Percentiles rank a stretch among this genome's conserved stretches.
Evolutionary conservation across 2,329 filamentous ascomycete species (phyloP).

Genomic region (Trichoderma citrinoviride): DNA sequence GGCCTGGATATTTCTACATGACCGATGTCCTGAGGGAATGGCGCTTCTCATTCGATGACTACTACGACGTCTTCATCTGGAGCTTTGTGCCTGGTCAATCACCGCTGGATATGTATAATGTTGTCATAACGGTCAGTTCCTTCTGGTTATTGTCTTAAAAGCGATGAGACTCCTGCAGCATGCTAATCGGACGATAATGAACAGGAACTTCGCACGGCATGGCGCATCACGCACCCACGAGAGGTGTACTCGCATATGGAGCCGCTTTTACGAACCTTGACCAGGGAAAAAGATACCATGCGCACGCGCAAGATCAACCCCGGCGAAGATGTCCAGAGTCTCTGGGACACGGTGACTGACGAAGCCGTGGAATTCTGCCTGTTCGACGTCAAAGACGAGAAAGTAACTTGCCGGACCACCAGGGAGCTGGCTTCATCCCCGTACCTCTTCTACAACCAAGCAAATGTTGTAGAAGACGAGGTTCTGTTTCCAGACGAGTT

Average conservation of each 20-base stretch:
- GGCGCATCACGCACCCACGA: slow-evolving; percentile 27
- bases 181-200: neutral
- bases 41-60: slow-evolving; percentile 32
- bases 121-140: slow-evolving; percentile 21
- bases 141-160: neutral
- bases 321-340: slow-evolving; percentile 26
- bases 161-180: neutral
- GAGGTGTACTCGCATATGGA: slow-evolving; percentile 30
- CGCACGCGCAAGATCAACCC: slow-evolving; percentile 28
- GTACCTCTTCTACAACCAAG: slow-evolving; percentile 32
- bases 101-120: slow-evolving; percentile 25
- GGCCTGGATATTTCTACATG: slow-evolving; percentile 29
- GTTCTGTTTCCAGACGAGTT: slow-evolving; percentile 31
- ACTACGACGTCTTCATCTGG: slow-evolving; percentile 33
- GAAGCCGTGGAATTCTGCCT: slow-evolving; percentile 24
- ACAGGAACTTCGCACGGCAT: slow-evolving; percentile 31
- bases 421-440: slow-evolving; percentile 7
- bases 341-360: slow-evolving; percentile 29
- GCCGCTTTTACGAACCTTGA: slow-evolving; percentile 26
- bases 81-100: slow-evolving; percentile 28
- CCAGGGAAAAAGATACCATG: slow-evolving; percentile 28
- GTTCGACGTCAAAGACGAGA: slow-evolving; percentile 18
- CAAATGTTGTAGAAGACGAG: slow-evolving; percentile 27
- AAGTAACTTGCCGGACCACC: slow-evolving; percentile 10
- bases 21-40: slow-evolving; percentile 29